Evolutionary conservation across 148 eudicot species (phyloP), one percentile per base, ranked within the genome.

Genomic region (Silene latifolia): DNA sequence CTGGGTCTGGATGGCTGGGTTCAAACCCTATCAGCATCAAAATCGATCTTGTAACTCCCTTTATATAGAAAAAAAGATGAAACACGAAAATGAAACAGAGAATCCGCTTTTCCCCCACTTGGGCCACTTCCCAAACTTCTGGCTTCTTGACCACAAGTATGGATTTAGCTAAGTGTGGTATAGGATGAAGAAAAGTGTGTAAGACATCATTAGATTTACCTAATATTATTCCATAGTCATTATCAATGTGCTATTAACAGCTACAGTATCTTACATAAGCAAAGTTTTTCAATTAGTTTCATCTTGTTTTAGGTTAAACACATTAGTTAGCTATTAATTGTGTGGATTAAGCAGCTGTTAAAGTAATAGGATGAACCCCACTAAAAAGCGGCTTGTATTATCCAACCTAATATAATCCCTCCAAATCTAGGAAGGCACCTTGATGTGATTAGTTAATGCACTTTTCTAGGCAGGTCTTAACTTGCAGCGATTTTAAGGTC

Each of bases 241-340:
- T 14, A 60, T 72, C 67, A 72, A 67, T 18, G 63, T 66, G 53
- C 72, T 66, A 63, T 63, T 29, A 27, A 29, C 63, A 53, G 72
- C 64, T 66, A 65, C 14, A 13, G 32, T 17, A 4, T 19, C 44
- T 39, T 32, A 11, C 10, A 4, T 10, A 63, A n/a, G 8, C 17
- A 18, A 58, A 0, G 24, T n/a, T 19, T 19, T 58, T 7, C 23
- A n/a, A n/a, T n/a, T n/a, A n/a, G n/a, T n/a, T n/a, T n/a, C 61
- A 58, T 18, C 9, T 17, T 18, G 23, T 58, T 58, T 18, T 18
- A 0, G 10, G 8, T 7, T n/a, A 18, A 19, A 58, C 9, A 58
- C 61, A 58, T 59, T 59, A n/a, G 6, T 59, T 59, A 20, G 63
- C 63, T 59, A 59, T 21, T 59, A 59, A 19, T 59, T n/a, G 25